Base-by-base conservation (phyloP, 73 alveolate species). In the Durusdinium trenchii region DNA sequence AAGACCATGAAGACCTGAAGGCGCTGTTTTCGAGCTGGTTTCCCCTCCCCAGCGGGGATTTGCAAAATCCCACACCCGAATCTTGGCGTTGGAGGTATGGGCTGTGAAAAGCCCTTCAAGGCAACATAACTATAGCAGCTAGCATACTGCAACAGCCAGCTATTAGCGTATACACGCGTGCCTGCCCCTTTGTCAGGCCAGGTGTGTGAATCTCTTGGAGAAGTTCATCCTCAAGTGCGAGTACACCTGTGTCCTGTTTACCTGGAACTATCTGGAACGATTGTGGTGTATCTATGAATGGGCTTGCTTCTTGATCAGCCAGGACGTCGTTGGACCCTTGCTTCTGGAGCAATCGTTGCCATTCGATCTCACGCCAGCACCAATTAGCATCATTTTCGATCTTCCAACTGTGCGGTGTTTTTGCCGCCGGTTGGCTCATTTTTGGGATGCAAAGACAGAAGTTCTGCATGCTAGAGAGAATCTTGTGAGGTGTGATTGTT, bases 191-290 rank as follows among this genome's bases (percentile, higher is more conserved):
- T 60, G n/a, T 60, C 73, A 78, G 89, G 91, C 69, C 20, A 81
- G 48, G 36, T 54, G 98, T 40, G 82, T 91, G 42, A 78, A 78
- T n/a, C 46, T 91, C 78, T 52, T 91, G 60, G 98, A 91, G 76
- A 67, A 91, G 76, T 91, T 91, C 89, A 50, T 91, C 45, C 36
- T 45, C 47, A 91, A 91, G 98, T 91, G 98, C 62, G 98, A 91
- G 87, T 79, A 79, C 67, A 79, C 90, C 47, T 79, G 90, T 32
- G 90, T 79, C 48, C 26, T 79, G 32, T 79, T 79, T 67, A 47
- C 91, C 0, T 81, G 91, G 91, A 81, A 81, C 71, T 81, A 81
- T 30, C 28, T 81, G 46, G 91, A 81, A 23, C 85, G 50, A 7
- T 28, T 81, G 91, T 81, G 91, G 91, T 81, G 91, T 30, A 81